phyloP scores from a whole-genome alignment of 1,139 yeast genomes.

The Suhomyces maxii region DNA sequence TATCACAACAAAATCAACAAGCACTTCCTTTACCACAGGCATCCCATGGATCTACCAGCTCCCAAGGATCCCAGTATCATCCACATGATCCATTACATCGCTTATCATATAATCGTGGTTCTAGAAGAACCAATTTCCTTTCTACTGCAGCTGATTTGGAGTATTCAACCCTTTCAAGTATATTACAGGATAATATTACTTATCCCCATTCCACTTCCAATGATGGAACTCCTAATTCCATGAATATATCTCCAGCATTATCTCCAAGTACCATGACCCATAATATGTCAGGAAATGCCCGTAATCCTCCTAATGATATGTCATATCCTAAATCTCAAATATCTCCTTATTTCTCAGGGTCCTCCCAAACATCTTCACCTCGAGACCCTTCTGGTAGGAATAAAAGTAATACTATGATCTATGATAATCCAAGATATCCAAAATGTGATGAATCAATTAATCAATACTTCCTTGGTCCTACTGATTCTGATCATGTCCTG shows the following conservation, averaged over 20 bases:
- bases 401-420: conserved; percentile 4
- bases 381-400: conserved; percentile 2
- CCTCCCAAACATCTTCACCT: conserved; percentile 11
- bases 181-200: conserved; percentile 55
- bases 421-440: conserved; percentile 12
- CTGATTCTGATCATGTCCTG: conserved; percentile 31
- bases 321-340: conserved; percentile 6
- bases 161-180: conserved; percentile 73
- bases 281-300: conserved; percentile 4
- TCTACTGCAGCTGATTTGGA: conserved; percentile 81
- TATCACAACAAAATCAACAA: conserved; percentile 3
- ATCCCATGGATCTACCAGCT: background rate
- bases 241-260: conserved; percentile 36
- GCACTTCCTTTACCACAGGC: conserved; percentile 6
- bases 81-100: conserved; percentile 3
- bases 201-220: conserved; percentile 34
- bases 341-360: conserved; percentile 10
- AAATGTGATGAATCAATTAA: conserved; percentile 52
- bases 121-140: conserved; percentile 47
- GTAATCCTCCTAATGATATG: conserved; percentile 1
- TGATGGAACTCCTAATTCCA: conserved; percentile 45
- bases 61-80: background rate
- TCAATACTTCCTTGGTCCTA: conserved; percentile 59
- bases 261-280: conserved; percentile 31
- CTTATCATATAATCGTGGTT: background rate